Percentiles rank a stretch among this genome's conserved stretches.
phyloP scores from a whole-genome alignment of 164 flowering plant species.

The Piper longum region DNA sequence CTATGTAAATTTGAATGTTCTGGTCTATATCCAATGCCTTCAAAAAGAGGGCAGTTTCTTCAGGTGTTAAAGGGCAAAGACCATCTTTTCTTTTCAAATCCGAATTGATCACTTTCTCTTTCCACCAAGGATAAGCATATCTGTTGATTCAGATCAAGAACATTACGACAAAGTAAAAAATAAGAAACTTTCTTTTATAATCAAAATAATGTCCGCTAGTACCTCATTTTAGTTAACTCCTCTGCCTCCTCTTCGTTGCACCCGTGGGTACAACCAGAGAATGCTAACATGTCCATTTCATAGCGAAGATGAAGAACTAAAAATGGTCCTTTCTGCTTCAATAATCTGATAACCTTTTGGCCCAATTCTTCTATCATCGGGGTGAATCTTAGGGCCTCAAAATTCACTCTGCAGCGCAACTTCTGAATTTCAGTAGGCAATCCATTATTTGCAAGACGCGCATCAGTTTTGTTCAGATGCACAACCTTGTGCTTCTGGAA shows the following conservation, averaged over 20 bases:
- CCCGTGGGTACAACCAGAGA: conserved; percentile 92
- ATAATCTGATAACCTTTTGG: conserved; percentile 46
- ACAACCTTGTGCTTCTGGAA: conserved; percentile 65
- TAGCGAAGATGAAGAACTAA: conserved; percentile 86
- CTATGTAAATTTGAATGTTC: conserved; percentile 53
- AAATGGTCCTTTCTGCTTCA: conserved; percentile 72
- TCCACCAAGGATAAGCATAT: conserved; percentile 97
- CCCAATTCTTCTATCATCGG: conserved; percentile 86
- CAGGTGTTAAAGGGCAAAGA: conserved; percentile 80
- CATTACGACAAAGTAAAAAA: background rate
- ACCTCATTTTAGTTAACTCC: conserved; percentile 91
- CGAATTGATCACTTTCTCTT: conserved; percentile 73
- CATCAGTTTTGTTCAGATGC: conserved; percentile 79
- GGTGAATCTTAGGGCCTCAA: conserved; percentile 61
- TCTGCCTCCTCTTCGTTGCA: conserved; percentile 67
- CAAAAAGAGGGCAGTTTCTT: conserved; percentile 66
- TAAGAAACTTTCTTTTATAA: background rate
- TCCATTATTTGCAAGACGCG: conserved; percentile 78
- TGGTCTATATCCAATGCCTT: conserved; percentile 60
- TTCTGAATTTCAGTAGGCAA: conserved; percentile 69
- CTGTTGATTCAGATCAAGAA: conserved; percentile 15
- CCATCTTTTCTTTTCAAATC: conserved; percentile 75
- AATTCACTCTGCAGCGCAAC: conserved; percentile 86
- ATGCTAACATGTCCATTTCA: conserved; percentile 98
- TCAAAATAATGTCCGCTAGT: conserved; percentile 2